Conservation (phyloP, 495 filamentous ascomycete species). For the Aspergillus sparsus region DNA sequence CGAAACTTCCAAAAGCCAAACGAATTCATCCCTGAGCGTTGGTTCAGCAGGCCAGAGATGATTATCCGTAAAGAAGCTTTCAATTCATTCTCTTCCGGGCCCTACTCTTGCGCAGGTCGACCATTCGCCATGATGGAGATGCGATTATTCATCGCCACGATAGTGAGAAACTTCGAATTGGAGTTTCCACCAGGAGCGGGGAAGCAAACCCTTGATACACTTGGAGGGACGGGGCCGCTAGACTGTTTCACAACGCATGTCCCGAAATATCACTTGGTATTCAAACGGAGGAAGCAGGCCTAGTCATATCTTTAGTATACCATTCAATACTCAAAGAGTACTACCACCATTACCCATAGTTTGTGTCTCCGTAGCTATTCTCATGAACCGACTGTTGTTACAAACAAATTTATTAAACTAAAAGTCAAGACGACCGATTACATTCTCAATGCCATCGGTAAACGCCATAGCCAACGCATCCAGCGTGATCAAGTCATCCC, state of each 20-base stretch:
- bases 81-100: slow-evolving; percentile 31
- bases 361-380: no score
- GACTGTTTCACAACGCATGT: slow-evolving; percentile 24
- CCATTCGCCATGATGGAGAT: slow-evolving; percentile 39
- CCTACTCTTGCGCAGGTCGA: slow-evolving; percentile 31
- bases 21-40: slow-evolving; percentile 38
- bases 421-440: neutral
- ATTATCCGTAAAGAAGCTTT: slow-evolving; percentile 31
- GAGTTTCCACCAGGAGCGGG: slow-evolving; percentile 30
- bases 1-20: slow-evolving; percentile 26
- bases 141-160: slow-evolving; percentile 31
- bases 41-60: slow-evolving; percentile 34
- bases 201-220: slow-evolving; percentile 11
- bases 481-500: neutral
- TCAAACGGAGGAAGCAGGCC: slow-evolving; percentile 8
- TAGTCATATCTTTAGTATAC: no score
- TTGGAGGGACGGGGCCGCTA: slow-evolving; percentile 14
- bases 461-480: neutral
- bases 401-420: neutral
- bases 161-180: slow-evolving; percentile 35
- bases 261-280: slow-evolving; percentile 18
- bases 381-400: no score
- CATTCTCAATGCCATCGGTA: neutral
- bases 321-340: neutral
- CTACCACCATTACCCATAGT: neutral